Conservation (phyloP, 495 filamentous ascomycete genomes). For the Aspergillus conjunctus region DNA sequence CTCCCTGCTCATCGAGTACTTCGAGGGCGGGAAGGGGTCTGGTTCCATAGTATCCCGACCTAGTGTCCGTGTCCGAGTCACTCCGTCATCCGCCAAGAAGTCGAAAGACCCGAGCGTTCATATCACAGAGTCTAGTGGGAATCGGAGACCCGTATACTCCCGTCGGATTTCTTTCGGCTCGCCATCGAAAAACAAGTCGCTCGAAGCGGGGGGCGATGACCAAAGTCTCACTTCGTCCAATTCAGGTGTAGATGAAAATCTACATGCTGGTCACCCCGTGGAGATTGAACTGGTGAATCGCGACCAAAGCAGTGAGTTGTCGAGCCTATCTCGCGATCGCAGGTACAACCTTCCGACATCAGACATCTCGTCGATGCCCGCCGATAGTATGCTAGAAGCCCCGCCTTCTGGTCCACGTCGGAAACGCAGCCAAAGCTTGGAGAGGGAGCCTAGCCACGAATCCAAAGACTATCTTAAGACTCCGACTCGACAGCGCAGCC, state of each 20-base stretch:
- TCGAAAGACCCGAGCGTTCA: slow-evolving; percentile 69
- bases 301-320: slow-evolving; percentile 60
- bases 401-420: slow-evolving; percentile 50
- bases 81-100: slow-evolving; percentile 68
- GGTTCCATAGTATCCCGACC: slow-evolving; percentile 67
- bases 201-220: slow-evolving; percentile 53
- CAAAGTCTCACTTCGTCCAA: slow-evolving; percentile 64
- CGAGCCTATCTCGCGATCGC: slow-evolving; percentile 58
- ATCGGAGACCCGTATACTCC: slow-evolving; percentile 65
- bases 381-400: slow-evolving; percentile 86
- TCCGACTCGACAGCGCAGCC: slow-evolving; percentile 63
- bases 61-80: slow-evolving; percentile 93
- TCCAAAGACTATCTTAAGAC: slow-evolving; percentile 63
- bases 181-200: slow-evolving; percentile 56
- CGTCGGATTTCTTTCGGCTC: slow-evolving; percentile 62
- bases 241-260: slow-evolving; percentile 77
- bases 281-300: slow-evolving; percentile 78
- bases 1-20: slow-evolving; percentile 96
- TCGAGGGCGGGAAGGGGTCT: slow-evolving; percentile 78
- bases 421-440: slow-evolving; percentile 61
- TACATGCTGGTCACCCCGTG: slow-evolving; percentile 70
- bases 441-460: slow-evolving; percentile 47
- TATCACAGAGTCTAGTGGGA: slow-evolving; percentile 74
- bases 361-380: slow-evolving; percentile 88
- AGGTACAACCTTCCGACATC: slow-evolving; percentile 65